Percentiles rank a stretch among this genome's conserved stretches.
Evolutionary conservation across 441 rosid genomes (phyloP).

Genomic region (Pelargonium fulgidum): DNA sequence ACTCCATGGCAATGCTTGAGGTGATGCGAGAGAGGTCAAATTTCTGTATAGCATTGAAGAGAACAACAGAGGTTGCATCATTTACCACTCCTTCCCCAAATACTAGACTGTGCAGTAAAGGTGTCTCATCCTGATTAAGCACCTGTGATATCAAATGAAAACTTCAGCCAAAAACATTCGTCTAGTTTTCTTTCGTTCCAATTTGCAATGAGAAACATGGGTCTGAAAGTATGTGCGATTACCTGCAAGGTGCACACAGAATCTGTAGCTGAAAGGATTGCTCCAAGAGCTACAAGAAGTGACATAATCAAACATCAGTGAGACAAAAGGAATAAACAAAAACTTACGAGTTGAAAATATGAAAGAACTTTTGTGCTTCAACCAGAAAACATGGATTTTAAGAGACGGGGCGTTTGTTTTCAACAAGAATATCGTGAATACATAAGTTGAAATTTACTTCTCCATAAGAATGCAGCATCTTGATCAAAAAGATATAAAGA

Average conservation of each 20-base stretch:
- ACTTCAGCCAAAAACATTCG: neutral
- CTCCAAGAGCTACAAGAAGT: slow-evolving; percentile 63
- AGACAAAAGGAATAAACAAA: neutral
- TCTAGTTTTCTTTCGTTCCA: neutral
- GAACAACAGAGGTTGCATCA: slow-evolving; percentile 94
- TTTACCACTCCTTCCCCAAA: slow-evolving; percentile 96
- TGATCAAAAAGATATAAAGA: no score
- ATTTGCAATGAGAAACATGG: neutral
- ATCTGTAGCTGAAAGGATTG: slow-evolving; percentile 93
- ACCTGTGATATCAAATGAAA: slow-evolving; percentile 38
- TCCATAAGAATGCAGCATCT: neutral
- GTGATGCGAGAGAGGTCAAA: slow-evolving; percentile 59
- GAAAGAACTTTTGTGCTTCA: neutral
- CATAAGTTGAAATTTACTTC: neutral
- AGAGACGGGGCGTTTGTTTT: neutral
- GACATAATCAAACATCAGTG: slow-evolving; percentile 1
- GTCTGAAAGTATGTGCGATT: neutral
- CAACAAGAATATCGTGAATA: neutral
- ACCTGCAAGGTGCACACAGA: slow-evolving; percentile 97
- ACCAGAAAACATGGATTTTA: neutral
- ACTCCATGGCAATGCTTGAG: slow-evolving; percentile 48
- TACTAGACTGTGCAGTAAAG: slow-evolving; percentile 85
- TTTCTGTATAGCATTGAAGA: slow-evolving; percentile 90
- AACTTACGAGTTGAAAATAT: neutral
- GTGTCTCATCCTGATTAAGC: slow-evolving; percentile 91